phyloP scores from a whole-genome alignment of 306 rosid genomes.

The Citrullus colocynthis region DNA sequence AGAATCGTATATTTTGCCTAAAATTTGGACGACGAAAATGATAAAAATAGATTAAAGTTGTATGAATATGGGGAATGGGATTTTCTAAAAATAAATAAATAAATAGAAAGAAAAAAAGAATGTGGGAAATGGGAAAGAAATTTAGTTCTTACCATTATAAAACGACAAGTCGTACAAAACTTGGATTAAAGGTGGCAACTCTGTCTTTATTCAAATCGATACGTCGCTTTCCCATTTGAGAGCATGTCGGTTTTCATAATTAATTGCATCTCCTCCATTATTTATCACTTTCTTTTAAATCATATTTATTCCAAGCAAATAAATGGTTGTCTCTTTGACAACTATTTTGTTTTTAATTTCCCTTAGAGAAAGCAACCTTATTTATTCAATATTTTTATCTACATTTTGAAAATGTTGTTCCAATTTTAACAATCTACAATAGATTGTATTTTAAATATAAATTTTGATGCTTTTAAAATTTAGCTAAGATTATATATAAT shows the following conservation, averaged over 20 bases:
- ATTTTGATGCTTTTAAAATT: neutral
- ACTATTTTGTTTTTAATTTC: neutral
- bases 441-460: neutral
- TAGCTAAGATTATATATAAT: neutral
- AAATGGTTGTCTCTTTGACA: neutral
- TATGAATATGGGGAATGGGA: no score
- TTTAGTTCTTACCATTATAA: neutral
- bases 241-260: conserved; percentile 5
- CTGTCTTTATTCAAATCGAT: neutral
- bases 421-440: neutral
- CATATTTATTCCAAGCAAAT: neutral
- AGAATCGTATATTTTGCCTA: no score
- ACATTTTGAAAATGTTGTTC: neutral
- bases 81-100: no score
- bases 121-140: no score
- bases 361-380: no score
- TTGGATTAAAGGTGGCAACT: neutral
- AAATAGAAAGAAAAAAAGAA: no score
- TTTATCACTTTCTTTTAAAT: neutral
- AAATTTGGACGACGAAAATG: no score
- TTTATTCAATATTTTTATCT: neutral
- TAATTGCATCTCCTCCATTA: conserved; percentile 2
- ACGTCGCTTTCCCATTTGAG: neutral
- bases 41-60: no score
- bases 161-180: conserved; percentile 1